A percentile compares a stretch with the other conserved stretches of the same genome.
These are phyloP conservation scores for Rhizopogon sp. DNA, from an alignment of 768 basidiomycete genomes.

Conservation along the genomic window DNA sequence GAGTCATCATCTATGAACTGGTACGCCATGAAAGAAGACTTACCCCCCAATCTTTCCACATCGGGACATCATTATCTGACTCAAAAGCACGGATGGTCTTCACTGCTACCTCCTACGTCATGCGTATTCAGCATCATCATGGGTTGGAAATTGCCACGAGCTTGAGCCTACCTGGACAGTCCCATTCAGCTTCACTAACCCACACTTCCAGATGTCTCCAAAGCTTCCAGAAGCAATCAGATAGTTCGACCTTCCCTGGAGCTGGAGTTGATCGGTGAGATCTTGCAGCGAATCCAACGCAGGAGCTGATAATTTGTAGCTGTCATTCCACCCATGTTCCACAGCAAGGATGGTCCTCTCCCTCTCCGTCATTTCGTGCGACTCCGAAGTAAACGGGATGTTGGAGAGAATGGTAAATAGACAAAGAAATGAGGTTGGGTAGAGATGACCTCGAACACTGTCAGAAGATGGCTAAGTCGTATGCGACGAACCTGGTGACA, in stretches of 20 bases:
- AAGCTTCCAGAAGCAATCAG: neutral
- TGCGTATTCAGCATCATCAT: neutral
- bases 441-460: too few relatives aligned
- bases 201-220: constrained; percentile 3
- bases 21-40: neutral
- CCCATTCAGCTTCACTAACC: constrained; percentile 11
- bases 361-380: too few relatives aligned
- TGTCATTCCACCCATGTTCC: too few relatives aligned
- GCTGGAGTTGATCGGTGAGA: neutral
- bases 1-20: neutral
- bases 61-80: neutral
- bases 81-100: neutral
- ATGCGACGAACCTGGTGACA: too few relatives aligned
- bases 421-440: too few relatives aligned
- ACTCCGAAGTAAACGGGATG: too few relatives aligned
- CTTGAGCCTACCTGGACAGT: neutral
- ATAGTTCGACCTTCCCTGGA: neutral
- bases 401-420: too few relatives aligned
- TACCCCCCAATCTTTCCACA: neutral
- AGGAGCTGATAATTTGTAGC: too few relatives aligned
- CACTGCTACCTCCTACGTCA: neutral
- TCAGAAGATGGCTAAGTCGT: too few relatives aligned
- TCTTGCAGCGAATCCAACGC: neutral
- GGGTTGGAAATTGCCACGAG: neutral
- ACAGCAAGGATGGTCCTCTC: too few relatives aligned